These are phyloP conservation scores for Craterostigma plantagineum DNA, from an alignment of 257 asterid genomes.

Conservation along the genomic window DNA sequence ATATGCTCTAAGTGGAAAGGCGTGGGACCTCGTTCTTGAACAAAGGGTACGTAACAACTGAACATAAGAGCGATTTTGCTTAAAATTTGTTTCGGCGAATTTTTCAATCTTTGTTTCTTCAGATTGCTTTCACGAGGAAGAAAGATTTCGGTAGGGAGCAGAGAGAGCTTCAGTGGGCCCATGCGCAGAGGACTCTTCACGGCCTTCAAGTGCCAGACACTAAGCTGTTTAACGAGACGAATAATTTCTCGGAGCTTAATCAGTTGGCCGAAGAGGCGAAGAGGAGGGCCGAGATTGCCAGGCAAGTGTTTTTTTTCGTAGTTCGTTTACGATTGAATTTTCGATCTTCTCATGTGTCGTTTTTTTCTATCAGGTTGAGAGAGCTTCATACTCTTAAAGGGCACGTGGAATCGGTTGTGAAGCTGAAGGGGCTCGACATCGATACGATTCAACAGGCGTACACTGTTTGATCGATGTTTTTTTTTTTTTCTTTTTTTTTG, in stretches of 20 bases:
- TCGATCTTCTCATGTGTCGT: too few relatives aligned
- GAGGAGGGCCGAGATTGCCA: constrained; percentile 90
- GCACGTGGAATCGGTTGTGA: constrained; percentile 88
- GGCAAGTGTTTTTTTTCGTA: constrained; percentile 21
- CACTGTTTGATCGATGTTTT: constrained; percentile 85
- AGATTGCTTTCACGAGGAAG: constrained; percentile 93
- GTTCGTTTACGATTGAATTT: too few relatives aligned
- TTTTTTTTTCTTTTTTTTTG: too few relatives aligned
- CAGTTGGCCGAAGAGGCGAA: constrained; percentile 98
- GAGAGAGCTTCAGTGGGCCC: constrained; percentile 93
- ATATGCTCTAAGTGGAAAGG: constrained; percentile 81
- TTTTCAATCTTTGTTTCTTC: constrained; percentile 7
- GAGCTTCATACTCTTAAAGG: constrained; percentile 87
- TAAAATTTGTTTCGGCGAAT: not conserved
- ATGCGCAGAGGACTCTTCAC: constrained; percentile 91
- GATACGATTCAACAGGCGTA: constrained; percentile 90
- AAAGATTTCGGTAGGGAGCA: constrained; percentile 96
- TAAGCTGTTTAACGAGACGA: constrained; percentile 53
- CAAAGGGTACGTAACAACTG: constrained; percentile 46
- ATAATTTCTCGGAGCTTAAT: constrained; percentile 74
- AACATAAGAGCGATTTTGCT: not conserved
- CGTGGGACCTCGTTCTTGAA: constrained; percentile 97
- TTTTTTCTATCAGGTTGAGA: constrained; percentile 36
- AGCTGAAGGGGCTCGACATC: constrained; percentile 90
- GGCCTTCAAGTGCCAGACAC: constrained; percentile 93